Conservation (phyloP, 2,329 filamentous ascomycete genomes). For the Arthroderma uncinatum region DNA sequence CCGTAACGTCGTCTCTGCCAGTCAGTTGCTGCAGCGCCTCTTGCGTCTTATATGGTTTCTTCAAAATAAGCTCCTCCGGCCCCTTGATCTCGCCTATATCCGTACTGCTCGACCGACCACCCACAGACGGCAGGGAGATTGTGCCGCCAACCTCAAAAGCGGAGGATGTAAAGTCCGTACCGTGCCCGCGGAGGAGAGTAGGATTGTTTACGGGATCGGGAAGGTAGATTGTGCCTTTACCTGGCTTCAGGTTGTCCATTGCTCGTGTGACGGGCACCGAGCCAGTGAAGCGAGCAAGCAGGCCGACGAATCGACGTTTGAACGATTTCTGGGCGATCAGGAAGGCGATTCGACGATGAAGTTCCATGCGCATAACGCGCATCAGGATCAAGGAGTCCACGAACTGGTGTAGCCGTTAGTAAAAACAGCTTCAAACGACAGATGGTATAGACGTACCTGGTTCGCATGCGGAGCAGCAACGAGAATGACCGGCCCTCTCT, state of each 20-base stretch:
- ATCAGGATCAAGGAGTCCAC: slow-evolving; percentile 91
- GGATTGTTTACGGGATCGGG: slow-evolving; percentile 80
- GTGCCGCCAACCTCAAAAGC: slow-evolving; percentile 69
- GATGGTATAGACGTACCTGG: slow-evolving; percentile 48
- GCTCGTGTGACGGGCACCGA: slow-evolving; percentile 88
- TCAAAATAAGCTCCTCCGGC: slow-evolving; percentile 69
- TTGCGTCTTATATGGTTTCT: slow-evolving; percentile 73
- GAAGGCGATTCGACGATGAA: slow-evolving; percentile 78
- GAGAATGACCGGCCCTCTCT: slow-evolving; percentile 79
- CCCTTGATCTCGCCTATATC: slow-evolving; percentile 74
- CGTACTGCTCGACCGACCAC: slow-evolving; percentile 67
- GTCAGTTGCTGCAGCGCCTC: slow-evolving; percentile 71
- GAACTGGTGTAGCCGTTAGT: slow-evolving; percentile 49
- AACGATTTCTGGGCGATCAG: slow-evolving; percentile 95
- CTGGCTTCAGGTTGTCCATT: slow-evolving; percentile 75
- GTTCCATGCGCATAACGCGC: slow-evolving; percentile 76
- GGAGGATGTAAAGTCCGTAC: slow-evolving; percentile 65
- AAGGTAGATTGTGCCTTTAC: slow-evolving; percentile 69
- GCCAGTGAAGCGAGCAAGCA: slow-evolving; percentile 71
- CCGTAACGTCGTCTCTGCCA: slow-evolving; percentile 60
- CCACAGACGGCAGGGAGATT: slow-evolving; percentile 73
- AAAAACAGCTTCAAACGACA: neutral
- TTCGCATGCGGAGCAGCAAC: slow-evolving; percentile 96
- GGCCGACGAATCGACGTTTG: slow-evolving; percentile 76
- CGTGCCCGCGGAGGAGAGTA: slow-evolving; percentile 65